Evolutionary conservation across 78 protist genomes (phyloP), one percentile per base, ranked within the genome.

Genomic region (Protostelium mycophagum): DNA sequence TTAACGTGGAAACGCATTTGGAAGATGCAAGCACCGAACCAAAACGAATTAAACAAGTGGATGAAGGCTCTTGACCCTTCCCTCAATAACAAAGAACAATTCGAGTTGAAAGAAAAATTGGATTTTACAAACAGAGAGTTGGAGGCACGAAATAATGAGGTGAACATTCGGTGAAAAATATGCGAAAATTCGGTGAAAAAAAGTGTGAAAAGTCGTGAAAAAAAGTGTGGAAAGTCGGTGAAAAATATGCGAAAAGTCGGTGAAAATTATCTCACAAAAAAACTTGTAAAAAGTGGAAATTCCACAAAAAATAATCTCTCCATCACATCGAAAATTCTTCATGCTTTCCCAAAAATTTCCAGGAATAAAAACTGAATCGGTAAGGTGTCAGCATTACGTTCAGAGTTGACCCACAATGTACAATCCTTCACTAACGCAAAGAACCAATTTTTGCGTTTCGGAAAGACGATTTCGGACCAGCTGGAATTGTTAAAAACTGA

Each of bases 31-130:
- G 94, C 94, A 5, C 83, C 63, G 0, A 85, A 38, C 28, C 85
- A 86, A 83, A 90, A 87, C 9, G 91, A 92, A 37, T 29, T 91
- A 28, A 92, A 92, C 31, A 38, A 92, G 83, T 92, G 94, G 94
- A 83, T 92, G 38, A 89, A 88, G 85, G 90, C 85, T 1, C 83
- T 92, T 0, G 94, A 92, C n/a, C 94, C 94, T 36, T 39, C 90
- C 0, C 28, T 89, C n/a, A 92, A 92, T 39, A 88, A 90, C 10
- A 89, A 51, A 16, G 73, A 51, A 16, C 5, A 16, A 51, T 51
- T 88, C 23, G 94, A 92, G 34, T 28, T 89, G 35, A 92, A 92
- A 35, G 91, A 88, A 38, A 88, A 88, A 37, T 16, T 51, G 31
- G 73, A 51, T 16, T 16, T 25, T 16, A 16, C 16, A 5, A 25